Conservation (phyloP, 2,329 filamentous ascomycete species). For the Amylocarpus encephaloides region DNA sequence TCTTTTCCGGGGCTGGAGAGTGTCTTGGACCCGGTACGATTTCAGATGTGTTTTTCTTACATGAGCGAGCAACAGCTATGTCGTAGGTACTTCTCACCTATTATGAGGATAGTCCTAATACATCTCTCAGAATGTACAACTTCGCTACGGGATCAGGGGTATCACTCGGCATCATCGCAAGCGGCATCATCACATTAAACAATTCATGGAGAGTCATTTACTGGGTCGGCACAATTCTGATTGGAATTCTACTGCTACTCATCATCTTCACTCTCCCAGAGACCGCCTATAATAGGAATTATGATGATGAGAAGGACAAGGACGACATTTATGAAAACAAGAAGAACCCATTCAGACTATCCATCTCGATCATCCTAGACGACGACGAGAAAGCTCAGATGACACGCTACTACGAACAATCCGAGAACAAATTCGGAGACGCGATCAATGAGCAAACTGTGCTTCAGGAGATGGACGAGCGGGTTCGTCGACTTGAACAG, state of each 20-base stretch:
- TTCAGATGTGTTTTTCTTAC: slow-evolving; percentile 50
- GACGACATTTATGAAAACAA: slow-evolving; percentile 15
- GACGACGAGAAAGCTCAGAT: slow-evolving; percentile 12
- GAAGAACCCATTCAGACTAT: slow-evolving; percentile 15
- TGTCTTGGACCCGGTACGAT: slow-evolving; percentile 43
- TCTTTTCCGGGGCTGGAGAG: slow-evolving; percentile 48
- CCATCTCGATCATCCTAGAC: slow-evolving; percentile 9
- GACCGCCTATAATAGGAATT: slow-evolving; percentile 40
- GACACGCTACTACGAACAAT: slow-evolving; percentile 4
- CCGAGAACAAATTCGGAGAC: background rate
- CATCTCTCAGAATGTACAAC: slow-evolving; percentile 7
- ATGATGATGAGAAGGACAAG: slow-evolving; percentile 16
- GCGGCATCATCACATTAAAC: slow-evolving; percentile 37
- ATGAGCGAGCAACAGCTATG: slow-evolving; percentile 48
- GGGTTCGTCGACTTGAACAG: slow-evolving; percentile 14
- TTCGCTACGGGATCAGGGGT: slow-evolving; percentile 24
- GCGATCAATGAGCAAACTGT: background rate
- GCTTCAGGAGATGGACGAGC: slow-evolving; percentile 9
- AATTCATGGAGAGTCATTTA: slow-evolving; percentile 47
- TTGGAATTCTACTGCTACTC: slow-evolving; percentile 43
- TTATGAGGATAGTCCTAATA: background rate
- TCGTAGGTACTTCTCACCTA: slow-evolving; percentile 31
- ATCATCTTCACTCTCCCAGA: slow-evolving; percentile 50
- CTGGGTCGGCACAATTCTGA: slow-evolving; percentile 41
- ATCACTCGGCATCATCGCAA: slow-evolving; percentile 27